Evolutionary conservation across 257 asterid species (phyloP).

Genomic region (Anisodus tanguticus): DNA sequence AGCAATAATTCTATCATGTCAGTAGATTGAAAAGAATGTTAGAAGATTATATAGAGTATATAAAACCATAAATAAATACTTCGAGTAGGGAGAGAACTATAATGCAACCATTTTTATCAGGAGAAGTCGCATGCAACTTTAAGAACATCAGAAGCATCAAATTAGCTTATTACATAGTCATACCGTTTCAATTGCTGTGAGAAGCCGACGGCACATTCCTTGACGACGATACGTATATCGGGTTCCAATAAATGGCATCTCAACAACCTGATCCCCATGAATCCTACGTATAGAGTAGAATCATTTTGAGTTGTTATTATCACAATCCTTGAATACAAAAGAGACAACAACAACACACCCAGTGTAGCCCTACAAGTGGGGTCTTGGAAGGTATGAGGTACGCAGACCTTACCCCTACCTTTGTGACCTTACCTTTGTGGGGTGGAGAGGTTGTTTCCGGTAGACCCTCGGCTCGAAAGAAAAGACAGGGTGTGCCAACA

Average conservation of each 20-base stretch:
- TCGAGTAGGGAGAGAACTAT: background rate
- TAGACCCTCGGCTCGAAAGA: no score
- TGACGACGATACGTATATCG: constrained; percentile 78
- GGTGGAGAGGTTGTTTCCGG: no score
- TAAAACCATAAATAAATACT: background rate
- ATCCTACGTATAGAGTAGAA: constrained; percentile 52
- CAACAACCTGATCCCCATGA: constrained; percentile 83
- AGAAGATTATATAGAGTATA: background rate
- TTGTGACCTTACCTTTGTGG: no score
- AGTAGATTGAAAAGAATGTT: background rate
- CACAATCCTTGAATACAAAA: background rate
- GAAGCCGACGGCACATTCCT: constrained; percentile 89
- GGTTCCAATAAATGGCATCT: constrained; percentile 98
- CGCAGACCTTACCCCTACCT: no score
- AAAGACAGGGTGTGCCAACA: no score
- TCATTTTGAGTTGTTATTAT: constrained; percentile 22
- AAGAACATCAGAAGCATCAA: constrained; percentile 25
- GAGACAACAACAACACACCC: background rate
- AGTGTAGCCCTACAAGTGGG: background rate
- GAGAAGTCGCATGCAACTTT: constrained; percentile 2
- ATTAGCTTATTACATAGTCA: constrained; percentile 56
- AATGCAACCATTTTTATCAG: background rate
- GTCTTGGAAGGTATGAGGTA: background rate
- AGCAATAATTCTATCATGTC: background rate
- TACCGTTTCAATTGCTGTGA: constrained; percentile 77